Percentiles rank a stretch among this genome's conserved stretches.
Conservation (phyloP, 139 green algal genomes). For the Pseudopediastrum boryanum region DNA sequence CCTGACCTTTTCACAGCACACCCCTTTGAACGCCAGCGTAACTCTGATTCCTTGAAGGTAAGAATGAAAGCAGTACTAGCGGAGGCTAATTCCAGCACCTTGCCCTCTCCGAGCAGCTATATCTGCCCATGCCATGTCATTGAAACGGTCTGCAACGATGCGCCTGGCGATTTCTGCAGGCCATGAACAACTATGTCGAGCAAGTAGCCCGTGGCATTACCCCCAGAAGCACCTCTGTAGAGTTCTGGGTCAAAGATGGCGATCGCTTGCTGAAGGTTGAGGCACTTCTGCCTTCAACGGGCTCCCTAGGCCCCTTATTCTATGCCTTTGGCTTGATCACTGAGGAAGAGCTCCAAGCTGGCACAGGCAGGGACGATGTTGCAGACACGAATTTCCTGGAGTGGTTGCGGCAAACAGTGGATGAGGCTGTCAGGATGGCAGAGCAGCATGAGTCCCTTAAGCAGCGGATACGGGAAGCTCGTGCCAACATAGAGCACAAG, state of each 20-base stretch:
- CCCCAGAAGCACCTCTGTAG: conserved; percentile 42
- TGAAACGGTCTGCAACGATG: neutral
- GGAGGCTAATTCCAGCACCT: neutral
- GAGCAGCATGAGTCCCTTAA: conserved; percentile 78
- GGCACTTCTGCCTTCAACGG: conserved; percentile 58
- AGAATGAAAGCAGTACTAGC: neutral
- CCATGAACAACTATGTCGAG: conserved; percentile 84
- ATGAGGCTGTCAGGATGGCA: conserved; percentile 71
- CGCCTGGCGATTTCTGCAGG: conserved; percentile 39
- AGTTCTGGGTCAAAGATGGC: conserved; percentile 70
- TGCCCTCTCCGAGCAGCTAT: neutral
- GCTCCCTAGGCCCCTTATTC: conserved; percentile 82
- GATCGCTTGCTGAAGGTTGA: conserved; percentile 22
- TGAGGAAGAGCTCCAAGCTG: conserved; percentile 65
- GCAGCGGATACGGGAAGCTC: conserved; percentile 59
- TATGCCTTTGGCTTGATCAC: conserved; percentile 84
- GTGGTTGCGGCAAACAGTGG: conserved; percentile 77
- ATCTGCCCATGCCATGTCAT: neutral
- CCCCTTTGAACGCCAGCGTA: conserved; percentile 73
- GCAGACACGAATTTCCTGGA: conserved; percentile 68
- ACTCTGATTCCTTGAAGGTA: conserved; percentile 83
- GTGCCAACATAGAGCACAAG: conserved; percentile 62
- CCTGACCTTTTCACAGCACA: conserved; percentile 82
- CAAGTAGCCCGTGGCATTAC: conserved; percentile 53
- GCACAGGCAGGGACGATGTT: conserved; percentile 34